Base-by-base conservation (phyloP, 2,329 filamentous ascomycete species). In the Lecanosticta acicola region DNA sequence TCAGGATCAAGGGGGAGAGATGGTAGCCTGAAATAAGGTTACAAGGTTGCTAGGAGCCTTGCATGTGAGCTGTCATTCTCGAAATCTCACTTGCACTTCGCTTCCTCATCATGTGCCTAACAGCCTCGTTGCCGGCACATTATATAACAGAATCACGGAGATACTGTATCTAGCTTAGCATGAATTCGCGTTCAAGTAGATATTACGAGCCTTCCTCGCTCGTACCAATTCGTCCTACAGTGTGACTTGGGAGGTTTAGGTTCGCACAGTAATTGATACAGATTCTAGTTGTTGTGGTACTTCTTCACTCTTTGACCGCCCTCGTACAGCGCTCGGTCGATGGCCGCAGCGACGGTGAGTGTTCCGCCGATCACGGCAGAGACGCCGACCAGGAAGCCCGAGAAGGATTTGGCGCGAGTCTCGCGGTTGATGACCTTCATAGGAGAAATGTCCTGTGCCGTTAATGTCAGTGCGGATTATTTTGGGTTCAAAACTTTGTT, bases 361-460 rank as follows among this genome's bases (percentile, higher is more conserved):
- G 93, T 98, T 57, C 93, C 93, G 51, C 93, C 93, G 41, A 98
- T 83, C 50, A 97, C 85, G 32, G 91, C 91, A 67, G 93, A 98
- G 16, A 98, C 80, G 39, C 93, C 93, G 1, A 93, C 91, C 48
- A 98, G 69, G 74, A 98, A 98, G 14, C 87, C 87, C 0, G 87
- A 81, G 66, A 98, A 94, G 3, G 85, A 85, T 75, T 97, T 97
- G 50, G 83, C 75, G 38, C 87, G 81, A 56, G 87, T 84, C 72
- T 98, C 94, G 45, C 90, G 85, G 74, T 98, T 98, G 70, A 98
- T 85, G 50, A 98, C 91, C 73, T 97, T 98, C 93, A 98, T 98
- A 3, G 93, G 93, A 2, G 91, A 97, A 67, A 98, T 98, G 61
- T 98, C 93, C 59, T 65, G 41, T 4, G 4, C 3, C 44, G 18